Percentiles rank a stretch among this genome's conserved stretches.
These are phyloP conservation scores for Cladophialophora exuberans DNA, from an alignment of 2,329 filamentous ascomycete species.

Conservation along the genomic window DNA sequence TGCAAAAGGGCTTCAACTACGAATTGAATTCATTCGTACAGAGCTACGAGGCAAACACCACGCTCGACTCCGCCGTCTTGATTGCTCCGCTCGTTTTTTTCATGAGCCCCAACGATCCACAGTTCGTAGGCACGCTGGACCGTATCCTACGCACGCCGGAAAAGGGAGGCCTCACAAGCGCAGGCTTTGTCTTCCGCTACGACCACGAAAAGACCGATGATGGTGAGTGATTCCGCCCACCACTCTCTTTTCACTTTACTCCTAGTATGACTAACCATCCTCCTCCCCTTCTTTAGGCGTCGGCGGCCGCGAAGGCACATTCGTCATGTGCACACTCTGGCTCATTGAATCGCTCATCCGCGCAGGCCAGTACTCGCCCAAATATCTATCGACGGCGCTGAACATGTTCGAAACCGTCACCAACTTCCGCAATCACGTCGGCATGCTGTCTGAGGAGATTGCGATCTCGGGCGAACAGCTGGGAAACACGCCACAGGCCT, in stretches of 20 bases:
- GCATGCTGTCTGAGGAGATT: constrained; percentile 81
- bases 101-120: constrained; percentile 74
- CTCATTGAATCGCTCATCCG: constrained; percentile 76
- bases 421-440: constrained; percentile 73
- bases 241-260: constrained; percentile 19
- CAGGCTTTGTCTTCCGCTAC: constrained; percentile 76
- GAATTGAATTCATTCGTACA: constrained; percentile 72
- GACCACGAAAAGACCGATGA: constrained; percentile 70
- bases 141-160: constrained; percentile 72
- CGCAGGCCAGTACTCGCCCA: constrained; percentile 29
- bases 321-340: constrained; percentile 84
- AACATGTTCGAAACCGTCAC: constrained; percentile 79
- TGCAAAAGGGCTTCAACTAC: constrained; percentile 76
- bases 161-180: constrained; percentile 74
- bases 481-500: constrained; percentile 79
- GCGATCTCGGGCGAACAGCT: constrained; percentile 74
- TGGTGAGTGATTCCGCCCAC: constrained; percentile 50
- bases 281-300: constrained; percentile 57
- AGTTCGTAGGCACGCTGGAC: constrained; percentile 73
- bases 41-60: constrained; percentile 72
- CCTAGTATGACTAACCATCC: neutral
- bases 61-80: constrained; percentile 73
- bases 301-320: constrained; percentile 74
- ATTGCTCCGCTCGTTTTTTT: constrained; percentile 81
- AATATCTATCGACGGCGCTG: constrained; percentile 54